Conservation (phyloP, 1,284 basidiomycete species). For the Coniophora puteana region DNA sequence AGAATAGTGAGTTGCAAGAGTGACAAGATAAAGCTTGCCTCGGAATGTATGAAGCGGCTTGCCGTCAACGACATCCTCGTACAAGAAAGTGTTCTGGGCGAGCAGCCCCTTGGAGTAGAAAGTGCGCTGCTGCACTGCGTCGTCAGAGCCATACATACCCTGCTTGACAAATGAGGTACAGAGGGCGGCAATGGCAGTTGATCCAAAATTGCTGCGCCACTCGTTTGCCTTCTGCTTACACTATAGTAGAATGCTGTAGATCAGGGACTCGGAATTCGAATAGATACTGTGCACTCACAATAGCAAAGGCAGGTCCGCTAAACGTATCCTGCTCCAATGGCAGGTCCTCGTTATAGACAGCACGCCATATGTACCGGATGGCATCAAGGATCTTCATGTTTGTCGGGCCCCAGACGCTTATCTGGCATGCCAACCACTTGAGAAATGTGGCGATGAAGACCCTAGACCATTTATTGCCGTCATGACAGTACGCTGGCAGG, state of each 20-base stretch:
- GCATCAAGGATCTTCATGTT: not conserved
- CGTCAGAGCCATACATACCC: too few species aligned
- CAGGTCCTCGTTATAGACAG: conserved; percentile 2
- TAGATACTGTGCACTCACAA: not conserved
- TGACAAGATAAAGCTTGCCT: too few species aligned
- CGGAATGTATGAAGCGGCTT: too few species aligned
- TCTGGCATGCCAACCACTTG: conserved; percentile 1
- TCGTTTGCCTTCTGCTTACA: not conserved
- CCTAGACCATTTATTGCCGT: not conserved
- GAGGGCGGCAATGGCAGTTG: not conserved
- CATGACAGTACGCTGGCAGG: conserved; percentile 1
- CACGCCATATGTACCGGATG: conserved; percentile 1
- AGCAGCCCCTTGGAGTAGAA: too few species aligned
- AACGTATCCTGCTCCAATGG: not conserved
- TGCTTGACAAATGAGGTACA: too few species aligned
- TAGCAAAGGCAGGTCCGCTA: not conserved
- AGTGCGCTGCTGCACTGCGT: too few species aligned
- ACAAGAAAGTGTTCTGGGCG: too few species aligned
- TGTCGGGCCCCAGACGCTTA: conserved; percentile 1
- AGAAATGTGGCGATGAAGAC: not conserved
- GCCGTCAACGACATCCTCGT: too few species aligned
- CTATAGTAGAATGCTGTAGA: not conserved
- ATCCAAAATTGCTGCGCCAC: not conserved
- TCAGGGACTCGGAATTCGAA: not conserved
- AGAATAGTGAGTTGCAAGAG: too few species aligned